phyloP scores from a whole-genome alignment of 2,329 filamentous ascomycete genomes.

The Akanthomyces lecanii region DNA sequence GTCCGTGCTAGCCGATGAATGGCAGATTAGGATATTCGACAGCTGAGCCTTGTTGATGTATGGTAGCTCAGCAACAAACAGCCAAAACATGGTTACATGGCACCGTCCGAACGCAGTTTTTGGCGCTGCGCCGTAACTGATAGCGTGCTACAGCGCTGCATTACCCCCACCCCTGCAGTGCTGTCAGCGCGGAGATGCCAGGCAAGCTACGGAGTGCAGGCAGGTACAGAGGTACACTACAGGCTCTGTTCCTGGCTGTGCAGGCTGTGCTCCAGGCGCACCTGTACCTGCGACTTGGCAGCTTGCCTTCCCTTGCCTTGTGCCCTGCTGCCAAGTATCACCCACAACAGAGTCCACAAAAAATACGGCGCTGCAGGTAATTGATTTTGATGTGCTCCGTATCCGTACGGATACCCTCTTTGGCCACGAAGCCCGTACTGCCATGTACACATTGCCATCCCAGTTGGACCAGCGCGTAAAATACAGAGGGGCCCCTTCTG shows the following conservation, averaged over 20 bases:
- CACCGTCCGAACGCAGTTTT: neutral
- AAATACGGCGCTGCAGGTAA: neutral
- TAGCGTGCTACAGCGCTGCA: too few relatives aligned
- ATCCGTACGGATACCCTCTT: too few relatives aligned
- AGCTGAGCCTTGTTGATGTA: neutral
- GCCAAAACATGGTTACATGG: neutral
- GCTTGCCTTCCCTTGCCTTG: too few relatives aligned
- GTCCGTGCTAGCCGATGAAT: too few relatives aligned
- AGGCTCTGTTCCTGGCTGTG: neutral
- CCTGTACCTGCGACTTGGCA: neutral
- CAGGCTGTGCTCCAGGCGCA: neutral
- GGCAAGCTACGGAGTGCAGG: neutral
- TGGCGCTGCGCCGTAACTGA: neutral
- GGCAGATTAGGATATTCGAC: too few relatives aligned
- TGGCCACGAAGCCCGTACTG: neutral
- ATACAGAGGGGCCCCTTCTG: neutral
- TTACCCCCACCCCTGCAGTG: neutral
- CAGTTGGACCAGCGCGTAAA: neutral
- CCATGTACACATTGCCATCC: neutral
- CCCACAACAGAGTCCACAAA: neutral
- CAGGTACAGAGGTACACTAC: neutral
- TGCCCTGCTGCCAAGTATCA: neutral
- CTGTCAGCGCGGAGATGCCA: neutral
- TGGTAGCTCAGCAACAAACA: constrained; percentile 1
- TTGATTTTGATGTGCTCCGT: too few relatives aligned